phyloP scores from a whole-genome alignment of 1,139 yeast genomes.

The Yamadazyma diddensiae region DNA sequence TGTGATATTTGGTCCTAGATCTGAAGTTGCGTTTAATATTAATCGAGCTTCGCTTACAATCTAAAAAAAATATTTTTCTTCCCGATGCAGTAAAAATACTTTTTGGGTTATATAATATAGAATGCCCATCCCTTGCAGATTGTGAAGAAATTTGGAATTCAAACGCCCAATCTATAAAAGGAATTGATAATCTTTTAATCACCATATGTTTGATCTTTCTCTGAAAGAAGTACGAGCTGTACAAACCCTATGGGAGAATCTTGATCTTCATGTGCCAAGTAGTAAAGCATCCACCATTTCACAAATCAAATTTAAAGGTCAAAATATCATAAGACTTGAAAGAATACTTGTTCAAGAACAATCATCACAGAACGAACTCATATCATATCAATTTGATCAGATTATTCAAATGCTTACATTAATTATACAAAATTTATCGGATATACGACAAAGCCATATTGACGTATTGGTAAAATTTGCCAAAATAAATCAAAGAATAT shows the following conservation, averaged over 20 bases:
- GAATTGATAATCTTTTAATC: too few species aligned
- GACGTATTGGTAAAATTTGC: slow-evolving; percentile 6
- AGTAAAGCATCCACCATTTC: neutral
- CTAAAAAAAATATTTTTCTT: too few species aligned
- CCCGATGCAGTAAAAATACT: too few species aligned
- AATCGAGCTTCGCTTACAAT: too few species aligned
- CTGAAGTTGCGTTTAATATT: too few species aligned
- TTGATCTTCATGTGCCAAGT: neutral
- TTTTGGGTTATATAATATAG: too few species aligned
- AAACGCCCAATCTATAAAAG: too few species aligned
- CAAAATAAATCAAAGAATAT: slow-evolving; percentile 9
- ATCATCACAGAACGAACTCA: neutral
- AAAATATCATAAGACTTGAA: slow-evolving; percentile 1
- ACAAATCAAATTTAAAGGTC: slow-evolving; percentile 2
- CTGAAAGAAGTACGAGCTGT: neutral
- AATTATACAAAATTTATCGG: slow-evolving; percentile 3
- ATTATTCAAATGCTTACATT: slow-evolving; percentile 6
- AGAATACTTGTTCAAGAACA: neutral
- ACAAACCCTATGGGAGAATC: slow-evolving; percentile 3
- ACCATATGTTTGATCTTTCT: neutral
- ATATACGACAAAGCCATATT: neutral
- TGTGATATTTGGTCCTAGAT: too few species aligned
- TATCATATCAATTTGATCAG: slow-evolving; percentile 3
- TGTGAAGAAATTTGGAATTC: too few species aligned
- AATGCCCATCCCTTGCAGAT: too few species aligned